Evolutionary conservation across 2,329 filamentous ascomycete species (phyloP), one percentile per base, ranked within the genome.

Genomic region (Onygenales sp.): DNA sequence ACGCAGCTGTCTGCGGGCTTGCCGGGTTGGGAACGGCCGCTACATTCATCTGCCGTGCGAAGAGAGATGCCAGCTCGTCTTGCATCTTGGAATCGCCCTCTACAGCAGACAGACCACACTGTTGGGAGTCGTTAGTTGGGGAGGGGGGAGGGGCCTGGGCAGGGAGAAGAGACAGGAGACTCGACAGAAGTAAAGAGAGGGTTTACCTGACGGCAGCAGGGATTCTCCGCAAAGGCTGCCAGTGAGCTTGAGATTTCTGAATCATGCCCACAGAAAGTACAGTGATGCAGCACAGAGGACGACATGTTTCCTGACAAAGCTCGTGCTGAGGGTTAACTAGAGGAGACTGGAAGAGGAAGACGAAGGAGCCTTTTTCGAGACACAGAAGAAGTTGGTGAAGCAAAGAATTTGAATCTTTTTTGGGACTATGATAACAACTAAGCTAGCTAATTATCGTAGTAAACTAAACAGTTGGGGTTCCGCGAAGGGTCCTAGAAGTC

Each of bases 31-130:
- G 63, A 9, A 64, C 21, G 14, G 57, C 54, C 50, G 68, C 69
- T 60, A 93, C 78, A 52, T 78, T 86, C 71, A 94, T 79, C 66
- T 87, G 87, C 60, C 82, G 83, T 50, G 86, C 79, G 69, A 95
- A 90, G 63, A 95, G 83, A 55, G 80, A 75, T n/a, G 85, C 80
- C 38, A 95, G 84, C 61, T 95, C 90, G 59, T 95, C 87, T 66
- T 91, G 84, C 63, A 83, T 79, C 69, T 86, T 82, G 74, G 81
- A 79, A 57, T 72, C 76, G 64, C 66, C 63, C 60, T 72, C 70
- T 4, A 64, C 66, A 35, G 63, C 66, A 36, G 70, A 71, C 50
- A 73, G 59, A n/a, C 71, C 69, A 58, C 71, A 72, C 71, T 74
- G 60, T 45, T 14, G 50, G 41, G 33, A 45, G 33, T 38, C 27